Percentiles rank a stretch among this genome's conserved stretches.
phyloP scores from a whole-genome alignment of 2,329 filamentous ascomycete species.

The Lojkania enalia region DNA sequence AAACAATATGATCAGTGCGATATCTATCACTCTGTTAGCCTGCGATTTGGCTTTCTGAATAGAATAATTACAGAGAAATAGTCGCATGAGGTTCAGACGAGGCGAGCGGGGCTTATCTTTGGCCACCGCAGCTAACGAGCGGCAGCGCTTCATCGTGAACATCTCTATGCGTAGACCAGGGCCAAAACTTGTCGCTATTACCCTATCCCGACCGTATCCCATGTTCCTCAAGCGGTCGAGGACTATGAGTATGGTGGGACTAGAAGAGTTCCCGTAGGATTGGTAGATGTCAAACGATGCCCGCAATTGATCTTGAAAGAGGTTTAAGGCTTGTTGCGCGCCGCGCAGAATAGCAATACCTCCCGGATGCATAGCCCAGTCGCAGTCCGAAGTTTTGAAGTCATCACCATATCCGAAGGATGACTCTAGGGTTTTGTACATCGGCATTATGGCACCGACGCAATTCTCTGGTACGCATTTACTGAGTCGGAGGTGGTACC shows the following conservation, averaged over 20 bases:
- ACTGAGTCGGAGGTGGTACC: constrained; percentile 15
- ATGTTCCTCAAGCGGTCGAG: constrained; percentile 60
- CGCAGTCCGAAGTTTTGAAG: constrained; percentile 60
- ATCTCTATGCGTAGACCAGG: constrained; percentile 71
- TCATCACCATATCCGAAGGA: constrained; percentile 28
- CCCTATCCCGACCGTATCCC: constrained; percentile 56
- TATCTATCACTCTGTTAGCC: too few species aligned
- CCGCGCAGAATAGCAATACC: constrained; percentile 68
- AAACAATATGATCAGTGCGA: too few species aligned
- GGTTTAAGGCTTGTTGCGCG: constrained; percentile 60
- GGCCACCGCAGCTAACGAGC: too few species aligned
- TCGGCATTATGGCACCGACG: constrained; percentile 25
- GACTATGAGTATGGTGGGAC: constrained; percentile 69
- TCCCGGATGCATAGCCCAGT: constrained; percentile 75
- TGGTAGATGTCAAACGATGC: constrained; percentile 72
- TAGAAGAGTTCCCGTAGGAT: constrained; percentile 69
- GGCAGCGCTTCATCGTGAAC: constrained; percentile 67
- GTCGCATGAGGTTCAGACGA: too few species aligned
- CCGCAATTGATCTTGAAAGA: constrained; percentile 66
- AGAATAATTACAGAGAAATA: too few species aligned
- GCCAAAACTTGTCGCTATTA: constrained; percentile 71
- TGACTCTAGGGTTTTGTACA: constrained; percentile 36
- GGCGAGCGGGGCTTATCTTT: too few species aligned
- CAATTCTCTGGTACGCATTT: constrained; percentile 26
- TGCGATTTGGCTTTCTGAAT: too few species aligned